Percentiles rank a stretch among this genome's conserved stretches.
Evolutionary conservation across 1,139 yeast species (phyloP).

Genomic region (Debaryomyces subglobosus): DNA sequence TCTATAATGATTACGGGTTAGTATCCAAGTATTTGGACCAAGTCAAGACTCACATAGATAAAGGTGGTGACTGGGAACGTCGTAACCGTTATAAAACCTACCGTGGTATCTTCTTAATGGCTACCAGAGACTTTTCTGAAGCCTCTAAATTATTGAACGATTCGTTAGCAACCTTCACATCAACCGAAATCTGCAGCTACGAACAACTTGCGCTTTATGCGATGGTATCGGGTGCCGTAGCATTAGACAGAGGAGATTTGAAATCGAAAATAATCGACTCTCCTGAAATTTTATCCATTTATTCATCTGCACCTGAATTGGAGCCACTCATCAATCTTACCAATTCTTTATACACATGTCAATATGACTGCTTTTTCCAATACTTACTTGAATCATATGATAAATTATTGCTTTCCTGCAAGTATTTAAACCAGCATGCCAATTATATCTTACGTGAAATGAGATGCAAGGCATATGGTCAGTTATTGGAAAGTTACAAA

Average conservation of each 20-base stretch:
- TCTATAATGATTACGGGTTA: slow-evolving; percentile 74
- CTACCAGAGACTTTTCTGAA: slow-evolving; percentile 82
- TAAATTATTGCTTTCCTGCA: slow-evolving; percentile 68
- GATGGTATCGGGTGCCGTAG: slow-evolving; percentile 79
- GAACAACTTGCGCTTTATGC: slow-evolving; percentile 91
- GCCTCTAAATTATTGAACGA: slow-evolving; percentile 85
- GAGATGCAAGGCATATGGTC: slow-evolving; percentile 95
- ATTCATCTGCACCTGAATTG: slow-evolving; percentile 69
- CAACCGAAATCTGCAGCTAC: slow-evolving; percentile 89
- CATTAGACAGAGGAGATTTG: slow-evolving; percentile 82
- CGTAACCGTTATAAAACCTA: slow-evolving; percentile 93
- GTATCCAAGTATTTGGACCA: slow-evolving; percentile 77
- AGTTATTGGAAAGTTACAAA: slow-evolving; percentile 90
- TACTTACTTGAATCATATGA: slow-evolving; percentile 80
- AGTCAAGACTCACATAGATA: slow-evolving; percentile 75
- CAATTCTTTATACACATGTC: slow-evolving; percentile 86
- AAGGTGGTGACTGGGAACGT: slow-evolving; percentile 99
- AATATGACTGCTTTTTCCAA: slow-evolving; percentile 79
- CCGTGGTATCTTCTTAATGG: slow-evolving; percentile 78
- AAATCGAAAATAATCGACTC: slow-evolving; percentile 87
- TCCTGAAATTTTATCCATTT: slow-evolving; percentile 86
- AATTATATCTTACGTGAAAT: slow-evolving; percentile 86
- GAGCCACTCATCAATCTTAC: slow-evolving; percentile 85
- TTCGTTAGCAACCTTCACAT: slow-evolving; percentile 92
- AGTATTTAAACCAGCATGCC: slow-evolving; percentile 78